A percentile compares a stretch with the other conserved stretches of the same genome.
Evolutionary conservation across 148 eudicot species (phyloP).

Genomic region (Polygonum maritimum): DNA sequence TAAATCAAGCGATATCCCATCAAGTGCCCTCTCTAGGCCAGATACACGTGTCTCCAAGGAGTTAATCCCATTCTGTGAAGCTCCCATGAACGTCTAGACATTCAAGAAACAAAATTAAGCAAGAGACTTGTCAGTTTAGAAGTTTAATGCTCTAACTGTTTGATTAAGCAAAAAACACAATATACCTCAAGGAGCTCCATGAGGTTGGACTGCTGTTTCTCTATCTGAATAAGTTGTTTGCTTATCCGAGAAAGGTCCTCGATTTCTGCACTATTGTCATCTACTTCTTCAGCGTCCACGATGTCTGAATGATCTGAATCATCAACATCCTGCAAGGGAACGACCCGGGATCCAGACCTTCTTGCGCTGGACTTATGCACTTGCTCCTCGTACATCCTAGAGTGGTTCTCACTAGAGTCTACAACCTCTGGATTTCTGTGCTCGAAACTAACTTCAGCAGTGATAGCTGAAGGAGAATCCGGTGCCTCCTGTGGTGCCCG

Average conservation of each 20-base stretch:
- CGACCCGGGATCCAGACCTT: conserved; percentile 41
- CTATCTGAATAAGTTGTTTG: conserved; percentile 67
- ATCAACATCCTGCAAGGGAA: conserved; percentile 38
- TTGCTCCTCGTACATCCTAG: conserved; percentile 26
- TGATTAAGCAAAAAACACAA: neutral
- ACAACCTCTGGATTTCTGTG: neutral
- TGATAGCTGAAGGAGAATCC: conserved; percentile 12
- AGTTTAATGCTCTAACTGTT: neutral
- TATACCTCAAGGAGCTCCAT: conserved; percentile 63
- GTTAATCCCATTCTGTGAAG: conserved; percentile 61
- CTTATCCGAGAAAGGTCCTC: conserved; percentile 48
- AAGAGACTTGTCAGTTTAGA: neutral
- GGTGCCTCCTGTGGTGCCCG: conserved; percentile 20
- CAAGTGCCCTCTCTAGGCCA: conserved; percentile 65
- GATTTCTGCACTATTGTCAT: conserved; percentile 35
- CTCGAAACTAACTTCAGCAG: conserved; percentile 17
- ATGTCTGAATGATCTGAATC: conserved; percentile 10
- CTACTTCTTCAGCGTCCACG: conserved; percentile 22
- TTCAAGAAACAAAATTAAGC: neutral
- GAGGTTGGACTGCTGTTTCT: conserved; percentile 62
- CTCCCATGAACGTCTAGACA: conserved; percentile 67
- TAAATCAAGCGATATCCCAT: conserved; percentile 53
- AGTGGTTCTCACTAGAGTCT: conserved; percentile 12
- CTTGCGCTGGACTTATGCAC: conserved; percentile 20
- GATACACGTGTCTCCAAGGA: conserved; percentile 71